Percentiles rank a stretch among this genome's conserved stretches.
These are phyloP conservation scores for Xanthoconium purpureum DNA, from an alignment of 768 basidiomycete species.

Conservation along the genomic window DNA sequence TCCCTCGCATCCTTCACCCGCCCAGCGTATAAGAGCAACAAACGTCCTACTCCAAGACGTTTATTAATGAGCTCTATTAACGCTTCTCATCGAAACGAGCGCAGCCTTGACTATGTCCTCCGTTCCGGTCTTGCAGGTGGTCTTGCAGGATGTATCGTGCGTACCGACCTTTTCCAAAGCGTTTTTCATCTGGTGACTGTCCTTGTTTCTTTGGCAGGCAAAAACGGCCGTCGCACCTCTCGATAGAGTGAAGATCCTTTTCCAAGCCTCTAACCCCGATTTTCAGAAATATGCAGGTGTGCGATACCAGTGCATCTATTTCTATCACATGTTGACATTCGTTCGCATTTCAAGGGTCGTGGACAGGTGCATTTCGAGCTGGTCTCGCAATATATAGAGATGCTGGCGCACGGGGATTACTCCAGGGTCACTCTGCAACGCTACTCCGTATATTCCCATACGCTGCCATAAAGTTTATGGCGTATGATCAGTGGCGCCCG, in stretches of 20 bases:
- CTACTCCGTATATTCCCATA: constrained; percentile 94
- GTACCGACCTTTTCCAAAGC: constrained; percentile 32
- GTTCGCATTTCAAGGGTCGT: constrained; percentile 57
- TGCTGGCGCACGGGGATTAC: constrained; percentile 72
- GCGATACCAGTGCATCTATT: constrained; percentile 28
- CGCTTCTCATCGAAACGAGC: constrained; percentile 47
- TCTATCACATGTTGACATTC: constrained; percentile 19
- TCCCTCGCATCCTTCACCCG: neutral
- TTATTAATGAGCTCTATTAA: constrained; percentile 34
- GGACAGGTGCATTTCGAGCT: constrained; percentile 81
- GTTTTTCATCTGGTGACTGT: neutral
- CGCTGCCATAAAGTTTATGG: constrained; percentile 95
- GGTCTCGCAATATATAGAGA: constrained; percentile 66
- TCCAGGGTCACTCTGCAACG: constrained; percentile 96
- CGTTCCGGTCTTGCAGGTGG: constrained; percentile 92
- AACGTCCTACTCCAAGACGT: neutral
- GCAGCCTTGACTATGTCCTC: constrained; percentile 57
- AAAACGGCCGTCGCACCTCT: constrained; percentile 94
- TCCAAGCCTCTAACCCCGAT: constrained; percentile 95
- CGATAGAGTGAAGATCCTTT: constrained; percentile 97
- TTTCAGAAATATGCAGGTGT: constrained; percentile 90
- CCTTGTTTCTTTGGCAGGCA: constrained; percentile 49
- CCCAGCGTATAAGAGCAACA: constrained; percentile 9
- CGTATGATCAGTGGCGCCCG: constrained; percentile 83
- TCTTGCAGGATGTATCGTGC: constrained; percentile 87